phyloP scores from a whole-genome alignment of 2,329 filamentous ascomycete species.

The Lithohypha guttulata region DNA sequence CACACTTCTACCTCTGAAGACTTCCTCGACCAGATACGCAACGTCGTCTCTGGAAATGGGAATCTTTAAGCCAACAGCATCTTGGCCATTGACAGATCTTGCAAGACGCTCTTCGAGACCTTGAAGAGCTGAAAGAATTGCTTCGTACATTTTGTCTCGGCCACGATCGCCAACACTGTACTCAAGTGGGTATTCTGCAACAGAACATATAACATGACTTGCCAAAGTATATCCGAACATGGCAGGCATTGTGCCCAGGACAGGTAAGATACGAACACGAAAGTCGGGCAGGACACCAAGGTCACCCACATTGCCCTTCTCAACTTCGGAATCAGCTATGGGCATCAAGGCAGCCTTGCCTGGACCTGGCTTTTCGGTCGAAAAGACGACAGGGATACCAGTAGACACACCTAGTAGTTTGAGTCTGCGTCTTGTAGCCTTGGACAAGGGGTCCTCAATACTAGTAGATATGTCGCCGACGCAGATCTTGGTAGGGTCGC shows the following conservation, averaged over 20 bases:
- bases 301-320: constrained; percentile 75
- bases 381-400: constrained; percentile 87
- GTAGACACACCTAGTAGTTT: constrained; percentile 66
- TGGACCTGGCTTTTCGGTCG: constrained; percentile 76
- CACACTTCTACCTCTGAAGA: constrained; percentile 72
- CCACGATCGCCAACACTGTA: constrained; percentile 74
- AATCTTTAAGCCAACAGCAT: constrained; percentile 62
- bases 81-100: constrained; percentile 33
- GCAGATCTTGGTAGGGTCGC: constrained; percentile 68
- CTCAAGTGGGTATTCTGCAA: constrained; percentile 66
- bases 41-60: constrained; percentile 71
- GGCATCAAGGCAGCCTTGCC: constrained; percentile 87
- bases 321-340: constrained; percentile 74
- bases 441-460: constrained; percentile 78
- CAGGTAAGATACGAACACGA: constrained; percentile 84
- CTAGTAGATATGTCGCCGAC: constrained; percentile 84
- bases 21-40: constrained; percentile 79
- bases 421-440: constrained; percentile 68
- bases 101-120: constrained; percentile 67
- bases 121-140: constrained; percentile 65
- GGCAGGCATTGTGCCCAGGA: constrained; percentile 93
- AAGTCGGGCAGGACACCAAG: constrained; percentile 86
- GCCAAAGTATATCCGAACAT: constrained; percentile 87
- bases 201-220: constrained; percentile 79
- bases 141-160: constrained; percentile 85